phyloP scores from a whole-genome alignment of 2,329 filamentous ascomycete species.

The Talaromyces sp. region DNA sequence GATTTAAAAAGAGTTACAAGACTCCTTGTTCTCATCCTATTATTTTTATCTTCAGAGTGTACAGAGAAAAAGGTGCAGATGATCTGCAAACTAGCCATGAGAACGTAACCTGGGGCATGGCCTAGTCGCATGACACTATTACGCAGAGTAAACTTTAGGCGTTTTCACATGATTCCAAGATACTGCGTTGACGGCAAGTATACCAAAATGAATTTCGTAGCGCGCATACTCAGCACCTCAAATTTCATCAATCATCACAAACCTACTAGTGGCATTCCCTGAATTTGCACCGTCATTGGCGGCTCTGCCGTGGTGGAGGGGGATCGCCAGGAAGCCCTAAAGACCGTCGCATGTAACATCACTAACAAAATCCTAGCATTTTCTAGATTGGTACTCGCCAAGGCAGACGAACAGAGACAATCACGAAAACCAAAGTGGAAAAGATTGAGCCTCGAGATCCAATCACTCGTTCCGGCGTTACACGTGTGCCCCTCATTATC shows the following conservation, averaged over 20 bases:
- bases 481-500: neutral
- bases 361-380: slow-evolving; percentile 1
- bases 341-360: slow-evolving; percentile 2
- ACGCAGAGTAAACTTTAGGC: neutral
- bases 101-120: neutral
- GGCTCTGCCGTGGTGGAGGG: neutral
- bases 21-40: neutral
- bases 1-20: neutral
- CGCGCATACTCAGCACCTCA: neutral
- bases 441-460: neutral
- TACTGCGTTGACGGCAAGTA: too few species aligned
- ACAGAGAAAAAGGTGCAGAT: neutral
- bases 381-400: slow-evolving; percentile 4
- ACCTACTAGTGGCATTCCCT: neutral
- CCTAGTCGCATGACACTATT: neutral
- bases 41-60: too few species aligned
- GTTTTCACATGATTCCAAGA: neutral
- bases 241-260: neutral
- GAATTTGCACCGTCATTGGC: neutral
- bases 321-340: neutral
- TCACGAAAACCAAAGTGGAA: neutral
- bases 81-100: slow-evolving; percentile 1
- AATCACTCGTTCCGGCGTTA: neutral
- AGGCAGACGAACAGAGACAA: neutral
- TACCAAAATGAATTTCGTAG: neutral